Evolutionary conservation across 78 protist species (phyloP), one percentile per base, ranked within the genome.

Genomic region (Dictyostelium brefeldianum): DNA sequence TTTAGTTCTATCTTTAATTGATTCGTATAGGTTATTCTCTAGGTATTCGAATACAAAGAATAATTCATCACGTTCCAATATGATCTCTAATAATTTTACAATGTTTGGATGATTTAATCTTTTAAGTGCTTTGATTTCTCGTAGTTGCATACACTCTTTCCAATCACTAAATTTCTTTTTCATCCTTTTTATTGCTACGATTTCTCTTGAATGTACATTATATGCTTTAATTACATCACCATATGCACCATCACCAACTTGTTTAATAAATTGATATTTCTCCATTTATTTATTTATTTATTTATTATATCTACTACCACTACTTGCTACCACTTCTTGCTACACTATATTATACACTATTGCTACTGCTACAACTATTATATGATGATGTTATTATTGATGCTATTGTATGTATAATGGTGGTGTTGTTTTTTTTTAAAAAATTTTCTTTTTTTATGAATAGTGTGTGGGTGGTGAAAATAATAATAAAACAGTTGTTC

Each of bases 141-240:
- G 77, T 46, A 98, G 89, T 29, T 75, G 54, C 20, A 97, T 43
- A 92, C 99, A 98, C 46, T 98, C 99, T 12, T 96, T 96, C 99
- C 99, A 99, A 0, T 94, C 53, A 78, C 94, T 95, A 78, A 77
- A 98, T 85, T 95, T 96, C 81, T 91, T 59, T 75, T 99, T 99
- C 99, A 99, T 97, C 56, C 93, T 89, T 79, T 99, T 99, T 47
- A 99, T 97, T 2, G 99, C 99, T 51, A 94, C 96, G 14, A 78
- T 62, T 71, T 94, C 96, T 17, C 14, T 36, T 17, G 75, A 85
- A 6, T 57, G 43, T 43, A 18, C 50, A 70, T 82, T 43, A 20
- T 80, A 36, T 25, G 89, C 96, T 59, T 78, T 94, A 9, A 81
- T 25, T 20, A 94, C 96, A 50, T 80, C 92, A 53, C 96, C 96